A percentile compares a stretch with the other conserved stretches of the same genome.
Conservation (phyloP, 177 flowering plant genomes). For the Telopea speciosissima region DNA sequence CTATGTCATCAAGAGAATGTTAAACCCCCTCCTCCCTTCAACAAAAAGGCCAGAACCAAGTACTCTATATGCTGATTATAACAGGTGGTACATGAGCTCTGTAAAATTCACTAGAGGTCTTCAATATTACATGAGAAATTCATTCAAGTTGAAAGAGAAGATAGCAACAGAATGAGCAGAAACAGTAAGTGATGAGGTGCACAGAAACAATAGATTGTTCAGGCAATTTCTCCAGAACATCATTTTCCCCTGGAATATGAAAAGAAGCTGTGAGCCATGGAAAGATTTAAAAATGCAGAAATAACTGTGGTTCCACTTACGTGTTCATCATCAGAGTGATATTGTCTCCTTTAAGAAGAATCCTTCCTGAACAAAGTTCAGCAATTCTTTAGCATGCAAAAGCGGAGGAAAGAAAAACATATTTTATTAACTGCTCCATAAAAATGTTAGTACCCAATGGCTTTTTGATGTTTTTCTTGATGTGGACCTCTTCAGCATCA, state of each 20-base stretch:
- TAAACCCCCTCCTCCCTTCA: too few species aligned
- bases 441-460: constrained; percentile 37
- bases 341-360: constrained; percentile 77
- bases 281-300: neutral
- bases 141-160: too few species aligned
- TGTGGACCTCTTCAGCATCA: constrained; percentile 83
- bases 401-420: neutral
- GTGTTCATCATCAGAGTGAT: constrained; percentile 83
- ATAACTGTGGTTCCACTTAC: constrained; percentile 30
- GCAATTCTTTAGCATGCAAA: neutral
- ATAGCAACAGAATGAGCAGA: too few species aligned
- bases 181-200: too few species aligned
- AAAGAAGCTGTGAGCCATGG: neutral
- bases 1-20: neutral
- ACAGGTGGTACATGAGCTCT: neutral
- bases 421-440: too few species aligned
- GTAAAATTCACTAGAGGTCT: neutral
- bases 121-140: too few species aligned
- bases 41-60: too few species aligned
- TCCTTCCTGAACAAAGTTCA: constrained; percentile 37
- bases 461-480: constrained; percentile 80
- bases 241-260: neutral
- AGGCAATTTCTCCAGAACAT: neutral
- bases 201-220: too few species aligned
- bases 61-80: too few species aligned